Base-by-base conservation (phyloP, 495 filamentous ascomycete species). In the Neurospora tetraspora region DNA sequence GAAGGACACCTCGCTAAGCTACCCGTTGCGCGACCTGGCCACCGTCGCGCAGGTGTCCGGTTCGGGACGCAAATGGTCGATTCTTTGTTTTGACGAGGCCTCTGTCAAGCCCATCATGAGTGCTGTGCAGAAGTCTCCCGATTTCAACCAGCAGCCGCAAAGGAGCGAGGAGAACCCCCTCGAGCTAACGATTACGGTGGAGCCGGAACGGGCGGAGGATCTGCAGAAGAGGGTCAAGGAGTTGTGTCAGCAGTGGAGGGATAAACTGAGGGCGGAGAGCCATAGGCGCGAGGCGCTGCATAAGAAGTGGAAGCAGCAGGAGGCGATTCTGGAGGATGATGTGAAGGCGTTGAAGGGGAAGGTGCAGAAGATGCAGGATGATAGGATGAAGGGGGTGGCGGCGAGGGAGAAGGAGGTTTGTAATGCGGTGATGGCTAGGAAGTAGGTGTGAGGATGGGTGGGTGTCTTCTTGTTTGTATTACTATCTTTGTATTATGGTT, bases 361-460 rank as follows among this genome's bases (percentile, higher is more conserved):
- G 81, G 88, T 94, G 87, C 91, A 94, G 76, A 93, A 93, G 82
- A 75, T 92, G 71, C 88, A 92, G 43, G 91, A 94, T 73, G 89
- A 89, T 77, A 86, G 87, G 69, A 86, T 89, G 76, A 87, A 83
- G 73, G 90, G 89, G 73, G 88, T 94, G 18, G 91, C 90, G 81
- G 86, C 85, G 72, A 81, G 88, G 39, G 91, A 93, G 78, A 92
- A 95, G 74, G 83, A 83, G 37, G 86, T 87, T 12, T 86, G 87
- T 79, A 90, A 89, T 82, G 36, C 34, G 16, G 73, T 78, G 3
- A 73, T 77, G 71, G 31, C 74, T 14, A 78, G 73, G 73, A 75
- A 71, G 69, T 23, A 31, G 31, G 31, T 5, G 10, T 3, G 40
- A 5, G 42, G 18, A n/a, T 2, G 0, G 39, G 42, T 31, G 3